Evolutionary conservation across 2,329 filamentous ascomycete species (phyloP).

Genomic region (Alternaria burnsii): DNA sequence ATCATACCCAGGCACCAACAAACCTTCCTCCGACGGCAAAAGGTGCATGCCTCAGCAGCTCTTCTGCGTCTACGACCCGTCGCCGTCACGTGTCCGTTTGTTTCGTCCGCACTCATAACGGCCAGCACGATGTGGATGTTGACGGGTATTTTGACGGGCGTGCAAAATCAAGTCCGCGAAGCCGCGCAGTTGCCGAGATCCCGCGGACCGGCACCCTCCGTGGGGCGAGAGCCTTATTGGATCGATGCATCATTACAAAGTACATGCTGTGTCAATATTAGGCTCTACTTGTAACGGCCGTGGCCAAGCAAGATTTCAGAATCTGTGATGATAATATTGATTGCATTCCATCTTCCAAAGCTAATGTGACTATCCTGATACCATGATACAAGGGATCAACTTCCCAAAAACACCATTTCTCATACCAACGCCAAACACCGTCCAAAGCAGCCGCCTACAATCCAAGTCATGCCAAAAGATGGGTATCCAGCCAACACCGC

Average conservation of each 20-base stretch:
- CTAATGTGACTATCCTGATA: constrained; percentile 25
- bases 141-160: not conserved
- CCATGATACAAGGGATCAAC: constrained; percentile 9
- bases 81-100: constrained; percentile 12
- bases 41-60: constrained; percentile 47
- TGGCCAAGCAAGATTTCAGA: not conserved
- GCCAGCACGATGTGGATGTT: not conserved
- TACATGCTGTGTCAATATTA: not conserved
- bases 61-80: constrained; percentile 30
- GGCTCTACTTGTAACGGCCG: not conserved
- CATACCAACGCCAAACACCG: constrained; percentile 29
- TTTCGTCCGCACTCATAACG: constrained; percentile 1
- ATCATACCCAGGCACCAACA: not conserved
- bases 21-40: constrained; percentile 53
- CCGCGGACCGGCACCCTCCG: too few species aligned
- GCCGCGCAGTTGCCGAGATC: too few species aligned
- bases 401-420: constrained; percentile 11
- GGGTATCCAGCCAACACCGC: constrained; percentile 48
- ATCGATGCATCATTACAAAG: not conserved
- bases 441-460: constrained; percentile 19
- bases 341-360: constrained; percentile 8
- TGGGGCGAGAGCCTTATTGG: not conserved
- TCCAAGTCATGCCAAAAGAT: constrained; percentile 31
- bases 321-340: not conserved
- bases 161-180: too few species aligned